Conservation (phyloP, 225 moss, liverwort and hornwort species). For the Marchantia polymorpha region DNA sequence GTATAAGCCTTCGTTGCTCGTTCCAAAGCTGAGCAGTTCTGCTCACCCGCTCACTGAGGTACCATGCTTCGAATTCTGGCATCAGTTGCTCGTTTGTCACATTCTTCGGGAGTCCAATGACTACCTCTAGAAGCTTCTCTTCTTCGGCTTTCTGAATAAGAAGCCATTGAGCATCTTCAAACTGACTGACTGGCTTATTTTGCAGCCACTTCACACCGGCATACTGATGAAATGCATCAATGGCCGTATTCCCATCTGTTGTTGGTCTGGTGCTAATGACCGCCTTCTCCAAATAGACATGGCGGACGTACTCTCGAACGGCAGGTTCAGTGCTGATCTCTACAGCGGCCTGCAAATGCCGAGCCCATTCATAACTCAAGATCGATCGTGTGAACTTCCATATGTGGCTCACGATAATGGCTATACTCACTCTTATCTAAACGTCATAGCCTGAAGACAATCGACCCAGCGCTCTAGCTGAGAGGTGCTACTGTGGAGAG, state of each 20-base stretch:
- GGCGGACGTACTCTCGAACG: slow-evolving; percentile 81
- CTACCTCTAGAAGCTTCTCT: slow-evolving; percentile 82
- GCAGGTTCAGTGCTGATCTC: slow-evolving; percentile 94
- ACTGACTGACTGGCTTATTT: slow-evolving; percentile 75
- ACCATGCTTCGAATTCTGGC: slow-evolving; percentile 79
- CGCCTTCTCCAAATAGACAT: slow-evolving; percentile 68
- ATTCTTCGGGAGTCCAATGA: slow-evolving; percentile 58
- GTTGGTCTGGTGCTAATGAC: slow-evolving; percentile 82
- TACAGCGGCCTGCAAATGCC: slow-evolving; percentile 66
- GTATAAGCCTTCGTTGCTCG: slow-evolving; percentile 76
- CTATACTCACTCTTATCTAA: no score
- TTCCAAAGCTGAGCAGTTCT: slow-evolving; percentile 91
- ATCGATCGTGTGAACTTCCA: not conserved
- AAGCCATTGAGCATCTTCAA: slow-evolving; percentile 90
- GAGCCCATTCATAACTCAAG: not conserved
- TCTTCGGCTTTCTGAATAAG: slow-evolving; percentile 85
- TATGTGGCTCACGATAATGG: no score
- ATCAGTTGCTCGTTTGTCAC: slow-evolving; percentile 54
- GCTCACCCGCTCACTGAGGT: slow-evolving; percentile 89
- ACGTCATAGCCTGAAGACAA: no score
- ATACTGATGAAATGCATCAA: slow-evolving; percentile 88
- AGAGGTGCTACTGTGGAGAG: no score
- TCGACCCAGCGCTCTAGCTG: no score
- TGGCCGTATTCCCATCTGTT: slow-evolving; percentile 72
- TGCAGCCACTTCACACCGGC: slow-evolving; percentile 81